Base-by-base conservation (phyloP, 768 basidiomycete genomes). In the Suillus lakei region DNA sequence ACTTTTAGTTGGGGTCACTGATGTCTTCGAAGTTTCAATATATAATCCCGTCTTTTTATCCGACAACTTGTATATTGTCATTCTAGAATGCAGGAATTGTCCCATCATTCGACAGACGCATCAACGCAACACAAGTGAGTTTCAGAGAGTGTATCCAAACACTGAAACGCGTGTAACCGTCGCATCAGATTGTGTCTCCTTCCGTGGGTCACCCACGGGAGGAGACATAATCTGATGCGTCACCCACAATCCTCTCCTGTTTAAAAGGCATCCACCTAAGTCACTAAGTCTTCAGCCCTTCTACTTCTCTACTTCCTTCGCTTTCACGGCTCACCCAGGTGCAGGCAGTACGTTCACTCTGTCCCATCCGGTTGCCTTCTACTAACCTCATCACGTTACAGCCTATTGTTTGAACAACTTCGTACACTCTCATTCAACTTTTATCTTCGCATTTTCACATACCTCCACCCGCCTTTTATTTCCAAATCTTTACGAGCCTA, bases 81-180 rank as follows among this genome's bases (percentile, higher is more conserved):
- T 26, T 50, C 26, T 28, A 16, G 15, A n/a, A 28, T 50, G 26
- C 15, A 28, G 26, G 26, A 26, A 13, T n/a, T n/a, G 9, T 23
- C n/a, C 5, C 12, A 46, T 46, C 44, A 44, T 44, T 44, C 43
- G 9, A n/a, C 9, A 10, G 21, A n/a, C 21, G 43, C 2, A 48
- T 23, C 88, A 73, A 87, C 85, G 83, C 86, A 0, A 69, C 79
- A 38, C 85, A 88, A 58, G 76, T 88, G 26, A 82, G 82, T 34
- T 80, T 85, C 18, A 50, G 16, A 26, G 50, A 50, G 50, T 26
- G 50, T 8, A 50, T 85, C 85, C 23, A 44, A 44, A 18, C n/a
- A 44, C 21, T 48, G 46, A 48, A 48, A 48, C 46, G 13, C 13
- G 13, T 48, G n/a, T n/a, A n/a, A n/a, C n/a, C 26, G 6, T 30